Conservation (phyloP, 1,284 basidiomycete genomes). For the Rugosomyces carneus region DNA sequence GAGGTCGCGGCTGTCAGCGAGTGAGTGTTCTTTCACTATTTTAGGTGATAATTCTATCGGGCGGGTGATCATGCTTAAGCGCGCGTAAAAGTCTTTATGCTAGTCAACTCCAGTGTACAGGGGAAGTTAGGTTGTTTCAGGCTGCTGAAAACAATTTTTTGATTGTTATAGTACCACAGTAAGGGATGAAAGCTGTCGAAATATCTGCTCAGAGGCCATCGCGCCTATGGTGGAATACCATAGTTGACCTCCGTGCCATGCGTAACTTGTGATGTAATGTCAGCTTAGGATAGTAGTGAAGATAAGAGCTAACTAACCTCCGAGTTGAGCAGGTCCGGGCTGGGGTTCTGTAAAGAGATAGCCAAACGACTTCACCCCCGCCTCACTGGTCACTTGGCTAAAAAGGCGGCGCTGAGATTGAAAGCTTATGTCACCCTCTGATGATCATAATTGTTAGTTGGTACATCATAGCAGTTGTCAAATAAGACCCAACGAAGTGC, state of each 20-base stretch:
- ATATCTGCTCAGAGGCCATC: not conserved
- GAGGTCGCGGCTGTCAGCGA: too few relatives aligned
- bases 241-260: conserved; percentile 37
- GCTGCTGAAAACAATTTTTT: too few relatives aligned
- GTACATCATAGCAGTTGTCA: not conserved
- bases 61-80: too few relatives aligned
- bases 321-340: conserved; percentile 20
- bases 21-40: too few relatives aligned
- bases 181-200: not conserved
- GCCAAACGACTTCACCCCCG: conserved; percentile 37
- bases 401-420: conserved; percentile 35
- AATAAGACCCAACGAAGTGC: conserved; percentile 29
- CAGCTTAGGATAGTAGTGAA: not conserved
- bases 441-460: not conserved
- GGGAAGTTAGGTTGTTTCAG: too few relatives aligned
- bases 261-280: conserved; percentile 19
- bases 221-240: conserved; percentile 23
- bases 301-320: conserved; percentile 23
- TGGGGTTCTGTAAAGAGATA: conserved; percentile 46
- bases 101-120: too few relatives aligned
- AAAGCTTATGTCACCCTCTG: conserved; percentile 38
- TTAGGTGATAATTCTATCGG: too few relatives aligned
- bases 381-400: conserved; percentile 31
- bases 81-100: too few relatives aligned
- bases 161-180: not conserved